Evolutionary conservation across 2,329 filamentous ascomycete genomes (phyloP).

Genomic region (Cordyceps cateniannulata): DNA sequence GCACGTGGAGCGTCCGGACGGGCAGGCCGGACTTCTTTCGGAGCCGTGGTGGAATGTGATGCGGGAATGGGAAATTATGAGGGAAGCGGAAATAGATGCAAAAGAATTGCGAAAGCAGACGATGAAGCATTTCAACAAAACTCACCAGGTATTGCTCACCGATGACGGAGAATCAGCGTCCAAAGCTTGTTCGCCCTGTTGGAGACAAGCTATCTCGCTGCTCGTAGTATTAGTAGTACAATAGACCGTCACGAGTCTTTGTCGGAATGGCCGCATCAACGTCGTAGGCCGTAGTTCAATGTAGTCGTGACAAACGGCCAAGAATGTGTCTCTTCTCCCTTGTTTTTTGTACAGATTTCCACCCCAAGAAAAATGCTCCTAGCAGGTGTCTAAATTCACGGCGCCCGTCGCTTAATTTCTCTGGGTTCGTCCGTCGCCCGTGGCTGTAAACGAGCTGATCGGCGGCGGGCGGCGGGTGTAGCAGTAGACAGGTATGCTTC

Average conservation of each 20-base stretch:
- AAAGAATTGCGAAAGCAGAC: not conserved
- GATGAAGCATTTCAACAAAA: not conserved
- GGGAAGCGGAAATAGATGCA: not conserved
- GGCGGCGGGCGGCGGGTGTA: not conserved
- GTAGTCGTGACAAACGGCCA: no score
- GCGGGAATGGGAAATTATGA: not conserved
- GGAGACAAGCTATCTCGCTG: no score
- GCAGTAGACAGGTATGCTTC: not conserved
- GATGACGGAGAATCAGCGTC: not conserved
- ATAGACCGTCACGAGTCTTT: not conserved
- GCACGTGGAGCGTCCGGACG: no score
- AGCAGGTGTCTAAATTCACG: not conserved
- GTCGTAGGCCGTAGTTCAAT: not conserved
- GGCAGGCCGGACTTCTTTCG: no score
- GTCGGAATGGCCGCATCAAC: no score
- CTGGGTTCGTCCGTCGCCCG: not conserved
- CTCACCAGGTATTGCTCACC: not conserved
- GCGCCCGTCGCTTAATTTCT: not conserved
- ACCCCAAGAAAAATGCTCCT: not conserved
- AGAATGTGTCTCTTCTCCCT: no score
- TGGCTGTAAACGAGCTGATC: not conserved
- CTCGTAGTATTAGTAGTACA: no score
- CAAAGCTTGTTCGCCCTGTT: not conserved
- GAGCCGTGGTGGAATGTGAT: not conserved
- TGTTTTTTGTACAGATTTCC: no score